Percentiles rank a stretch among this genome's conserved stretches.
These are phyloP conservation scores for Gyrodon lividus DNA, from an alignment of 768 basidiomycete species.

Conservation along the genomic window DNA sequence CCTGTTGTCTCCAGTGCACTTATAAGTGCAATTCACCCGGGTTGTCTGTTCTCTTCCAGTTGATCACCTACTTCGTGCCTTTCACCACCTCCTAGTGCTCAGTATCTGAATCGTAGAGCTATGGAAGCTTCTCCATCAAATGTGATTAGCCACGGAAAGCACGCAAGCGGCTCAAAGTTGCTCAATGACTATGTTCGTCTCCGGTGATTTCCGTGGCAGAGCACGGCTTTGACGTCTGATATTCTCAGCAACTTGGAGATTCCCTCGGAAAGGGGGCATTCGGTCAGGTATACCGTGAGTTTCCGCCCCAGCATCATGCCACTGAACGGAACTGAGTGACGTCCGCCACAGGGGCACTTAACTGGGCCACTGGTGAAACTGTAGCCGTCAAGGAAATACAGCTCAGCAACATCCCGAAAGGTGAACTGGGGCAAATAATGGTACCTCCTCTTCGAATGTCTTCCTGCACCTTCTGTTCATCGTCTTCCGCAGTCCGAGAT, in stretches of 20 bases:
- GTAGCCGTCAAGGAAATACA: conserved; percentile 99
- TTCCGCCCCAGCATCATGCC: conserved; percentile 22
- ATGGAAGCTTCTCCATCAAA: conserved; percentile 25
- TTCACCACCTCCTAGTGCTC: background rate
- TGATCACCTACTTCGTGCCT: background rate
- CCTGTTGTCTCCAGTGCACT: background rate
- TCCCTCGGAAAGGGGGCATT: conserved; percentile 96
- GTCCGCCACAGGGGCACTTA: conserved; percentile 64
- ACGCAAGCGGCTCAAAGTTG: conserved; percentile 45
- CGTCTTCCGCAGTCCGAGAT: conserved; percentile 76
- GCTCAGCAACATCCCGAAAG: conserved; percentile 88
- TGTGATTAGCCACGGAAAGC: conserved; percentile 23
- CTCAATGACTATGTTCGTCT: conserved; percentile 63
- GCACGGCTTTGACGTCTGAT: conserved; percentile 9
- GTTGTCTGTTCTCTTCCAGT: background rate
- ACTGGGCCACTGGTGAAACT: conserved; percentile 96
- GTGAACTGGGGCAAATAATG: conserved; percentile 97
- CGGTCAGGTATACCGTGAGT: conserved; percentile 94
- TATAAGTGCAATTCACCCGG: background rate
- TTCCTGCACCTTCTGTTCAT: conserved; percentile 7
- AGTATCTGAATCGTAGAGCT: background rate
- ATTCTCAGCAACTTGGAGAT: conserved; percentile 85
- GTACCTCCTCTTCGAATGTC: conserved; percentile 40
- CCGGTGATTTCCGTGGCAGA: background rate
- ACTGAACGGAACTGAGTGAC: conserved; percentile 70